Evolutionary conservation across 768 basidiomycete genomes (phyloP).

Genomic region (Mycena alexandri): DNA sequence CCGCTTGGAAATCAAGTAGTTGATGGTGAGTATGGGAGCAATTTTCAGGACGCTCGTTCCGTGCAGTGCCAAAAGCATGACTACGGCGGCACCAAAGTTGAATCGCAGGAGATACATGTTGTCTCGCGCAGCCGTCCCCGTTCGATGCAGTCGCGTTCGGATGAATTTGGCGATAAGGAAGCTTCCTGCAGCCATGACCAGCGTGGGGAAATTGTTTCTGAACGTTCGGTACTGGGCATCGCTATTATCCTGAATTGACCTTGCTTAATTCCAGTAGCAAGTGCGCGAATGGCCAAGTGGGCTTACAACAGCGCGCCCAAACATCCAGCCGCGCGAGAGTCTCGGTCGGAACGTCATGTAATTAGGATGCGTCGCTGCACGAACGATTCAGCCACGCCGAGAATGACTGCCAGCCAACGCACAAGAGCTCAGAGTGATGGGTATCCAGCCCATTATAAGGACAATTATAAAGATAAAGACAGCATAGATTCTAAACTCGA

Average conservation of each 20-base stretch:
- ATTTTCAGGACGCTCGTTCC: conserved; percentile 87
- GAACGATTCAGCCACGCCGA: conserved; percentile 17
- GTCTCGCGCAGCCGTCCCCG: conserved; percentile 40
- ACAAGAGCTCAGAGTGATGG: conserved; percentile 81
- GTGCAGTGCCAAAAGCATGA: conserved; percentile 82
- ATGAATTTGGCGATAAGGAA: conserved; percentile 70
- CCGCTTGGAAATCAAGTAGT: conserved; percentile 73
- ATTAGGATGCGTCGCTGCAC: conserved; percentile 79
- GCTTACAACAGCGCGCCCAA: conserved; percentile 82
- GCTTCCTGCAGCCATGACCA: conserved; percentile 60
- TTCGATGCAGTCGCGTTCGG: conserved; percentile 52
- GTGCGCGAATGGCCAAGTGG: conserved; percentile 7
- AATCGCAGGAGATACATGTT: conserved; percentile 64
- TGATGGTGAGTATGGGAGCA: conserved; percentile 72
- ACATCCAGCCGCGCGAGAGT: conserved; percentile 85
- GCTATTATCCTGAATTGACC: conserved; percentile 80
- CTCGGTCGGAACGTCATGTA: conserved; percentile 68
- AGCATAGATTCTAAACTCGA: conserved; percentile 86
- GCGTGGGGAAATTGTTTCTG: conserved; percentile 79
- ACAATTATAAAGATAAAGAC: conserved; percentile 70
- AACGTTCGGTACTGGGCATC: conserved; percentile 93
- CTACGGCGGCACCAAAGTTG: conserved; percentile 68
- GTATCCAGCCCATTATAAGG: conserved; percentile 82
- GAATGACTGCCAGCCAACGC: conserved; percentile 50
- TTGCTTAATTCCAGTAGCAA: conserved; percentile 16